Conservation (phyloP, 495 filamentous ascomycete genomes). For the Hypoxylon perforatum region DNA sequence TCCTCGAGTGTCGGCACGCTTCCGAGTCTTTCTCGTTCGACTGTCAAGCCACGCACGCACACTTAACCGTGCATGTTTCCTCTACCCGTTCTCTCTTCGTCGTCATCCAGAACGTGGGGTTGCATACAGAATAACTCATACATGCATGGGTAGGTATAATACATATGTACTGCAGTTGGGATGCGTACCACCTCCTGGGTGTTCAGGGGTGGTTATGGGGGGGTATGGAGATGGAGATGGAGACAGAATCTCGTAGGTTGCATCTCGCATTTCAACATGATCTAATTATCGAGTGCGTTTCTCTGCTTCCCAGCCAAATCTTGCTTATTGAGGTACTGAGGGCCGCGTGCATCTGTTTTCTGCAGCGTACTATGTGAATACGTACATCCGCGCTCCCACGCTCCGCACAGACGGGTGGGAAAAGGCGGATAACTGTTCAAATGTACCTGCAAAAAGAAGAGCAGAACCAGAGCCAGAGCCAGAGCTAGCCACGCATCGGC, state of each 20-base stretch:
- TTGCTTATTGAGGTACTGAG: conserved; percentile 35
- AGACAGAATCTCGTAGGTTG: conserved; percentile 30
- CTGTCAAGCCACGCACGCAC: conserved; percentile 33
- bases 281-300: conserved; percentile 31
- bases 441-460: not conserved
- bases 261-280: conserved; percentile 43
- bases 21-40: conserved; percentile 41
- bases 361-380: conserved; percentile 10
- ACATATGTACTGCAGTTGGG: no score
- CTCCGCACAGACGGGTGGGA: conserved; percentile 3
- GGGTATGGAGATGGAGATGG: no score
- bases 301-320: conserved; percentile 17
- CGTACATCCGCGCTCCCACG: not conserved
- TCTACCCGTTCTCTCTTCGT: conserved; percentile 34
- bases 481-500: conserved; percentile 40
- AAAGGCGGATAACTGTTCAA: conserved; percentile 23
- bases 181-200: no score
- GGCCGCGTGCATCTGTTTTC: conserved; percentile 29
- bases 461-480: conserved; percentile 1
- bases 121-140: conserved; percentile 33
- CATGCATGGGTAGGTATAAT: conserved; percentile 12
- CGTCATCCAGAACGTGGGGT: conserved; percentile 41
- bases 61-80: conserved; percentile 31
- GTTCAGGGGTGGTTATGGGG: no score
- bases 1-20: conserved; percentile 5